Base-by-base conservation (phyloP, 768 basidiomycete species). In the Phylloporus rhodoxanthus region DNA sequence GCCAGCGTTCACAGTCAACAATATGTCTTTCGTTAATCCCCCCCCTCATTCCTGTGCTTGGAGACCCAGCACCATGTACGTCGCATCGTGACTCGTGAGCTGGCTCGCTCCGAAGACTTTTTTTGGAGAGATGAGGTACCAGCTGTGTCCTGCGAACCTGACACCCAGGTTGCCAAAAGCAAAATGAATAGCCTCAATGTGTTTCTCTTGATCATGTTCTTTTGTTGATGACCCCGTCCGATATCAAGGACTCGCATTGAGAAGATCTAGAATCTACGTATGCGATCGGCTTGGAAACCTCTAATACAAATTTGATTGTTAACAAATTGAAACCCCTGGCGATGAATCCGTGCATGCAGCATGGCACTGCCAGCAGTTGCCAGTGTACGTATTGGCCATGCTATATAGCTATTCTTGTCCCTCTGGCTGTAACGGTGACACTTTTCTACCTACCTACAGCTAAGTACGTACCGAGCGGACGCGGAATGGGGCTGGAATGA, bases 71-170 rank as follows among this genome's bases (percentile, higher is more conserved):
- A n/a, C n/a, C n/a, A n/a, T n/a, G n/a, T n/a, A n/a, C n/a, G n/a
- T n/a, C n/a, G n/a, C n/a, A n/a, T n/a, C n/a, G n/a, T n/a, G n/a
- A n/a, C n/a, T n/a, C n/a, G n/a, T n/a, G n/a, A n/a, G n/a, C n/a
- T n/a, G n/a, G n/a, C n/a, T n/a, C n/a, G n/a, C n/a, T n/a, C n/a
- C n/a, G n/a, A n/a, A n/a, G n/a, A n/a, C n/a, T n/a, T n/a, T n/a
- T n/a, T n/a, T n/a, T n/a, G n/a, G n/a, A n/a, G 60, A 28, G 32
- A 54, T 58, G 7, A 66, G 66, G 66, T 15, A 23, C 11, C 21
- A 34, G 10, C 23, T 65, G 19, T 68, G 66, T 37, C 45, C 17
- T 5, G 9, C 52, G n/a, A 20, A 29, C 19, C 19, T 20, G n/a
- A 37, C 36, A 9, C 17, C 8, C 19, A 7, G 19, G 21, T 8